Evolutionary conservation across 441 rosid genomes (phyloP), one percentile per base, ranked within the genome.

Genomic region (Corymbia calophylla): DNA sequence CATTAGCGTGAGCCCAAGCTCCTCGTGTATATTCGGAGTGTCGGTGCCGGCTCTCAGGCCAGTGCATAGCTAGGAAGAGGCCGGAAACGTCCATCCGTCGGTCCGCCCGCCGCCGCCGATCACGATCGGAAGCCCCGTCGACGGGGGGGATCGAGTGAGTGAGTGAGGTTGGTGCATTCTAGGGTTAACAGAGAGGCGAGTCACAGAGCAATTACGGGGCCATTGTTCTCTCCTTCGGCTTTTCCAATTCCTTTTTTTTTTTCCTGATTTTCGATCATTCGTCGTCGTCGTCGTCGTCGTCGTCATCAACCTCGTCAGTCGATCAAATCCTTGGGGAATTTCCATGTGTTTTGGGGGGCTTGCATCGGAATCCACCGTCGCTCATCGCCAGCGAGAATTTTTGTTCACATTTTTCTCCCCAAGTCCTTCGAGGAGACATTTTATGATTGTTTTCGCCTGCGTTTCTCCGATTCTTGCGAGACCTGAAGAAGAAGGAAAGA

Each of bases 31-130:
- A 89, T 92, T 94, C 88, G 94, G 93, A 53, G 89, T 97, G 92
- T 93, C 94, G 55, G 92, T 95, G 47, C 95, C 93, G 58, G 92
- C 95, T 70, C 91, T 94, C 77, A 94, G 97, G 92, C 95, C 97
- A 32, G 95, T 96, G 66, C 95, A 92, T 58, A 92, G 94, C 90
- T 96, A 90, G 84, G 84, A 12, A 18, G n/a, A 9, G 14, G n/a
- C 77, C 77, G 51, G 84, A 25, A 77, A 23, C 9, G 15, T 10
- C 17, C 84, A 39, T 39, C 5, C 5, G 44, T 39, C 44, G 44
- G 44, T 39, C 44, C 44, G 44, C 5, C 44, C 44, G 44, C 6
- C 44, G 44, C 44, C 6, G 44, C 44, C 44, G 6, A 39, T 39
- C 44, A 39, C 25, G 47, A 23, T 70, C 48, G 48, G 27, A 35